Evolutionary conservation across 2,329 filamentous ascomycete species (phyloP).

Genomic region (Colletotrichum caudatum): DNA sequence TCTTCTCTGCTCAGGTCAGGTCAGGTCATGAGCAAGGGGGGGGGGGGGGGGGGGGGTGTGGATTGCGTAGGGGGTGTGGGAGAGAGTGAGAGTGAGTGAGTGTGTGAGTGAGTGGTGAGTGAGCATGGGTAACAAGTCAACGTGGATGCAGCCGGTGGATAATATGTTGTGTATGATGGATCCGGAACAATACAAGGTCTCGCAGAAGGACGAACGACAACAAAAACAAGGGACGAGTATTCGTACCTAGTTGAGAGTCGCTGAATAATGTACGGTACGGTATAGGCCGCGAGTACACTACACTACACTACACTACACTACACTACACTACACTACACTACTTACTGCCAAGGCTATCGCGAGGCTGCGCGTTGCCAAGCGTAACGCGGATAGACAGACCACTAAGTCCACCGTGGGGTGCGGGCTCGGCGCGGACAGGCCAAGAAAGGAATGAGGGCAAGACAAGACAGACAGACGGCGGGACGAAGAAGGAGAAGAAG

Average conservation of each 20-base stretch:
- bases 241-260: background rate
- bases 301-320: too few species aligned
- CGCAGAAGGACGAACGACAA: background rate
- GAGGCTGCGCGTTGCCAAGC: background rate
- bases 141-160: background rate
- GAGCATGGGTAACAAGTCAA: background rate
- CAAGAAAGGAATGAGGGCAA: slow-evolving; percentile 37
- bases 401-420: slow-evolving; percentile 2
- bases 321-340: too few species aligned
- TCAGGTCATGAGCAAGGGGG: too few species aligned
- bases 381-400: background rate
- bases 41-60: background rate
- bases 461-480: background rate
- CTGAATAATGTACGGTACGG: background rate
- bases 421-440: slow-evolving; percentile 11
- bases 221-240: background rate
- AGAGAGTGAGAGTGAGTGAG: too few species aligned
- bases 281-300: background rate
- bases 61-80: background rate
- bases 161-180: background rate
- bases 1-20: background rate
- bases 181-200: background rate
- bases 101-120: background rate
- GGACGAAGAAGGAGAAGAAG: too few species aligned
- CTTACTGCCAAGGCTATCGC: background rate